Evolutionary conservation across 108 stramenopile species (phyloP).

Genomic region (Nitzschia sp.): DNA sequence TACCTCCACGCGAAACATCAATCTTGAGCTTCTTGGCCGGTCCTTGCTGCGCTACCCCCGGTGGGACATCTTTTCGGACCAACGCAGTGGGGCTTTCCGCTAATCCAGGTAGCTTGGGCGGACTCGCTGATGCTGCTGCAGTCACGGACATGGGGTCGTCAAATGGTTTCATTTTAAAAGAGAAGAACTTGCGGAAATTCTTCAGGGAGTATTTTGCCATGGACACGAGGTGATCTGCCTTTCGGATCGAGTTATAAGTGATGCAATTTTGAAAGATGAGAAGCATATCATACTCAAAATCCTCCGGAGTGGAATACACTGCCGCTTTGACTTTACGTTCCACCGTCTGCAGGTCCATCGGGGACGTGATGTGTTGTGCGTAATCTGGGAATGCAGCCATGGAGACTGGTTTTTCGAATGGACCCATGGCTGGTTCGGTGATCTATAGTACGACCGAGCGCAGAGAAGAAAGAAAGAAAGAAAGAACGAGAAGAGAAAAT

Average conservation of each 20-base stretch:
- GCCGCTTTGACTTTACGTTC: constrained; percentile 67
- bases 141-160: constrained; percentile 46
- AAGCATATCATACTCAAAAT: constrained; percentile 83
- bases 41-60: constrained; percentile 1
- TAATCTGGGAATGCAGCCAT: constrained; percentile 68
- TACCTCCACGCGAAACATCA: constrained; percentile 24
- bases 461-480: neutral
- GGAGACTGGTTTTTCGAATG: constrained; percentile 80
- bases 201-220: constrained; percentile 70
- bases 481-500: neutral
- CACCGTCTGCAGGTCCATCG: constrained; percentile 79
- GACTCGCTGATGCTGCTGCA: neutral
- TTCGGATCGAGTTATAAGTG: constrained; percentile 65
- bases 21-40: constrained; percentile 41
- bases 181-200: constrained; percentile 62
- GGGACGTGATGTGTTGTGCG: constrained; percentile 50
- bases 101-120: neutral
- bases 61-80: constrained; percentile 16
- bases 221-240: constrained; percentile 62
- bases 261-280: constrained; percentile 83
- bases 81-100: neutral
- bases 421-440: constrained; percentile 66
- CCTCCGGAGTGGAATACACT: constrained; percentile 54
- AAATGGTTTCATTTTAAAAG: constrained; percentile 50
- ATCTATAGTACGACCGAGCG: constrained; percentile 27